Conservation (phyloP, 2,329 filamentous ascomycete species). For the Penicillium sumatraense region DNA sequence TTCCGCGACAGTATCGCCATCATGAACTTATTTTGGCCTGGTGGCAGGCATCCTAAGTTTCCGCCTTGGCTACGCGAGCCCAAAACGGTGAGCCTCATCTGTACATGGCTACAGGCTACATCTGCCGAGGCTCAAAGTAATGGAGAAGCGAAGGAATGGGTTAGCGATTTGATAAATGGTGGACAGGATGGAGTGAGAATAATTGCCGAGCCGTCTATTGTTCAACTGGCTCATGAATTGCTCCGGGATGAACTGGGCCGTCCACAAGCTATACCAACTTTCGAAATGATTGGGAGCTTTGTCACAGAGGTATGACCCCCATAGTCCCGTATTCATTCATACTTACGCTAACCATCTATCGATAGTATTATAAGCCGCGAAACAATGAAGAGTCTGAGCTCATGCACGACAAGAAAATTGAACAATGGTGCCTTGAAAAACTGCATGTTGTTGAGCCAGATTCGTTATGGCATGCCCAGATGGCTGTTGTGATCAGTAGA, state of each 20-base stretch:
- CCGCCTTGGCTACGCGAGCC: not conserved
- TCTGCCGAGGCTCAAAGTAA: no score
- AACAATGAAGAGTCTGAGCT: not conserved
- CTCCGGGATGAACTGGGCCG: no score
- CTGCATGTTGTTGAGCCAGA: not conserved
- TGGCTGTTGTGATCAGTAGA: slow-evolving; percentile 27
- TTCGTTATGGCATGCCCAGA: slow-evolving; percentile 26
- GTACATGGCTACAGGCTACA: no score
- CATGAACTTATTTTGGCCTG: not conserved
- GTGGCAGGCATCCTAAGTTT: not conserved
- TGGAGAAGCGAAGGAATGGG: no score
- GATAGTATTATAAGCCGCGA: no score
- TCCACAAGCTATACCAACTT: no score
- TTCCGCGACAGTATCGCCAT: not conserved
- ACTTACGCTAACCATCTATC: slow-evolving; percentile 2
- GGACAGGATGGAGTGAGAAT: no score
- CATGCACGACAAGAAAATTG: slow-evolving; percentile 4
- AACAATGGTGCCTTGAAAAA: slow-evolving; percentile 15
- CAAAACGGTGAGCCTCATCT: not conserved
- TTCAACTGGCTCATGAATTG: no score
- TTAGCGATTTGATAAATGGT: no score
- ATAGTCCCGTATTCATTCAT: not conserved
- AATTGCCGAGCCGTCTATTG: no score
- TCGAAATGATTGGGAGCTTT: no score
- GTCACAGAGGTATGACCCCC: no score